Evolutionary conservation across 2,329 filamentous ascomycete genomes (phyloP), one percentile per base, ranked within the genome.

Genomic region (Diplodia corticola): DNA sequence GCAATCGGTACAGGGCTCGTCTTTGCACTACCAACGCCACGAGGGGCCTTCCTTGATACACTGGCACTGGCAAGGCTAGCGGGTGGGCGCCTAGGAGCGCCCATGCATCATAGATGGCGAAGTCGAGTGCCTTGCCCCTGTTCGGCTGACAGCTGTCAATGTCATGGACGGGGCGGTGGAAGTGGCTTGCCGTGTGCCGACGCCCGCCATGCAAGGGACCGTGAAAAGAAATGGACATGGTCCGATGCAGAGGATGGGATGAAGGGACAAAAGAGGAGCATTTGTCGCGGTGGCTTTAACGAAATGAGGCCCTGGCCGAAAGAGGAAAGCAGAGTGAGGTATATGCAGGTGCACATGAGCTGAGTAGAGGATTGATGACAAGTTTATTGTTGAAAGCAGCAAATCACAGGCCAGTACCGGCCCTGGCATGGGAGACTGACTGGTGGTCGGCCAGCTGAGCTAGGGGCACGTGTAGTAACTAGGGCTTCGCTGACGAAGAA

Each of bases 301-400:
- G 57, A 61, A 61, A 61, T 61, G 57, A 61, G 37, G 33, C 20
- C 13, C 22, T 13, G 44, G 28, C 57, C 40, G 28, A 35, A 49
- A 61, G 28, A 49, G 57, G 57, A 49, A 44, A 61, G 57, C 22
- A 61, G 33, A 12, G 57, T 49, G 57, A 49, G 44, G 10, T 33
- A 13, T 24, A 61, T n/a, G 44, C 57, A 49, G 33, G 57, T 28
- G 37, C 57, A 61, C 57, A 61, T 61, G 57, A 49, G 57, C 44
- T n/a, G 26, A 48, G 37, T n/a, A 26, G 20, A 30, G 40, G n/a
- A 30, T 30, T 30, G 33, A 28, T 28, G 35, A 57, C 26, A 26
- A 44, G 26, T 10, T 24, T 26, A 37, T 12, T 26, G 28, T 26
- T 26, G 5, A n/a, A n/a, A 22, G 12, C 2, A 26, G 10, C 55